phyloP scores from a whole-genome alignment of 179 eudicot species.

The Dionaea muscipula region DNA sequence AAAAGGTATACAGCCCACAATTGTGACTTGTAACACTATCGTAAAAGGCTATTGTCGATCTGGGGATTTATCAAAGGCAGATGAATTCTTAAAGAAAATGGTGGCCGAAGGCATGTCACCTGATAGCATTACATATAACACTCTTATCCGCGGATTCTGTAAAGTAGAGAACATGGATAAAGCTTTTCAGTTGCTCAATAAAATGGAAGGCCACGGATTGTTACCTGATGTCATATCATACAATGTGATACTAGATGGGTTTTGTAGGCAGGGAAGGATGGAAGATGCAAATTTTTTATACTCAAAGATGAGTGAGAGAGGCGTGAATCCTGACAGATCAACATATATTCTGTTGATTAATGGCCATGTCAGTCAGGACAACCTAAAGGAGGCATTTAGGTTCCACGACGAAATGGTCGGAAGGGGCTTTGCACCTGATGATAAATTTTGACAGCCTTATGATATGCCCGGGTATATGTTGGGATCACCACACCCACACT shows the following conservation, averaged over 20 bases:
- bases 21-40: conserved; percentile 53
- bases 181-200: conserved; percentile 43
- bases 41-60: conserved; percentile 63
- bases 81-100: conserved; percentile 39
- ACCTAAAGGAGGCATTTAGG: conserved; percentile 59
- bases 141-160: conserved; percentile 56
- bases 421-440: conserved; percentile 69
- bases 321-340: conserved; percentile 51
- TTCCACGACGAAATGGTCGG: conserved; percentile 74
- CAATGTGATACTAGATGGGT: conserved; percentile 52
- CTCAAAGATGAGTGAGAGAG: conserved; percentile 53
- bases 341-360: conserved; percentile 52
- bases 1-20: conserved; percentile 49
- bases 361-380: conserved; percentile 58
- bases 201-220: conserved; percentile 55
- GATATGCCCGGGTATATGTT: no score
- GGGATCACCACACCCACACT: no score
- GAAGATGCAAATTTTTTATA: conserved; percentile 42
- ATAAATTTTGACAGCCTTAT: conserved; percentile 32
- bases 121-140: conserved; percentile 59
- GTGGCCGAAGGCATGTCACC: conserved; percentile 31
- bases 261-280: conserved; percentile 61
- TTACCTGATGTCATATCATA: conserved; percentile 57
- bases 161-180: conserved; percentile 45
- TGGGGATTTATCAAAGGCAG: conserved; percentile 39